Percentiles rank a stretch among this genome's conserved stretches.
These are phyloP conservation scores for Kitagawia praeruptora DNA, from an alignment of 129 eudicot genomes.

Conservation along the genomic window DNA sequence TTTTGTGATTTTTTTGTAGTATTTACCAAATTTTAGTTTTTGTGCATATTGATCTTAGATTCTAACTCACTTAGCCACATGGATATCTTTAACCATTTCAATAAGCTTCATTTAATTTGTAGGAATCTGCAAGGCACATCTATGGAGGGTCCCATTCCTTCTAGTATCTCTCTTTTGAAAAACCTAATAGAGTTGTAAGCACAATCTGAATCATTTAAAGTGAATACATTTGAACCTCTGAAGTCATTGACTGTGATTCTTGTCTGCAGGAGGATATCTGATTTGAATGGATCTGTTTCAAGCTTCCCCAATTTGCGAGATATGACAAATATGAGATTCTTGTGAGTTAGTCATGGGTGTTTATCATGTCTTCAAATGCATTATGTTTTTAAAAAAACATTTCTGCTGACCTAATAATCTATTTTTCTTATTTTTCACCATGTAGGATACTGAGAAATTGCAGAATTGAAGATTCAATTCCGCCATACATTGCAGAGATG, in stretches of 20 bases:
- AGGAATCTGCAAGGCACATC: slow-evolving; percentile 81
- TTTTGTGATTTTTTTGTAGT: not conserved
- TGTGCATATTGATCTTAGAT: not conserved
- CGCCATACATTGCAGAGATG: slow-evolving; percentile 38
- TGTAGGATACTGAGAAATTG: slow-evolving; percentile 72
- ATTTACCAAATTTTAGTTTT: not conserved
- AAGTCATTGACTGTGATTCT: slow-evolving; percentile 13
- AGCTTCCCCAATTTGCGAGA: slow-evolving; percentile 41
- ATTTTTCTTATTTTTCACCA: not conserved
- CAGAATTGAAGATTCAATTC: slow-evolving; percentile 52
- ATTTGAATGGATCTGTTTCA: slow-evolving; percentile 37
- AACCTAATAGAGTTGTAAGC: no score
- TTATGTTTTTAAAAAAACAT: not conserved
- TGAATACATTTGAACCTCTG: not conserved
- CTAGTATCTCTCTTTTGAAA: no score
- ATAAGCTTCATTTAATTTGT: slow-evolving; percentile 7
- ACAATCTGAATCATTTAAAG: not conserved
- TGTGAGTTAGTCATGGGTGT: slow-evolving; percentile 39
- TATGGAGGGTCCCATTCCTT: slow-evolving; percentile 77
- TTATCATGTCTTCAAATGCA: not conserved
- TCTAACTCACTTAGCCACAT: not conserved
- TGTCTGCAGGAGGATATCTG: slow-evolving; percentile 60
- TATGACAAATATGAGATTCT: slow-evolving; percentile 20
- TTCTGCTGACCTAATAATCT: not conserved
- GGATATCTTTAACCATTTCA: not conserved